A percentile compares a stretch with the other conserved stretches of the same genome.
Conservation (phyloP, 1,284 basidiomycete genomes). For the Cerrena zonata region DNA sequence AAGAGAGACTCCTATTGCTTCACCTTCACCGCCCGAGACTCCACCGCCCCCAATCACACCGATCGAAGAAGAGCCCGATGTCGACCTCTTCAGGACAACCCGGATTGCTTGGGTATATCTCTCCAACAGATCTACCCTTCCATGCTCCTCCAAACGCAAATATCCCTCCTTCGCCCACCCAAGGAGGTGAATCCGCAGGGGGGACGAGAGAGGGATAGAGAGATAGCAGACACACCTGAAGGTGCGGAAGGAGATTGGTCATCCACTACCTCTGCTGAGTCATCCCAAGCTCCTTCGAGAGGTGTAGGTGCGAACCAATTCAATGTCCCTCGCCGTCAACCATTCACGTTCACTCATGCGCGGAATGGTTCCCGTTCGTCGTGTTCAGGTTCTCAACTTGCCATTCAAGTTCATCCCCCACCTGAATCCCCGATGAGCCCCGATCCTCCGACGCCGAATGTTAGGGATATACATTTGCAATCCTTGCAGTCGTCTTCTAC, state of each 20-base stretch:
- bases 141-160: constrained; percentile 47
- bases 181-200: constrained; percentile 21
- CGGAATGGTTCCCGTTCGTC: constrained; percentile 30
- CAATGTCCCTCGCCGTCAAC: constrained; percentile 56
- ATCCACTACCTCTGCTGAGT: constrained; percentile 35
- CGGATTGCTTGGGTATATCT: constrained; percentile 48
- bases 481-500: constrained; percentile 44
- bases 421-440: constrained; percentile 70
- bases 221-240: too few relatives aligned
- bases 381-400: constrained; percentile 52
- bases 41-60: constrained; percentile 76
- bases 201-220: neutral
- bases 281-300: constrained; percentile 35
- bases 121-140: constrained; percentile 60
- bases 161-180: constrained; percentile 42
- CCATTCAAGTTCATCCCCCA: constrained; percentile 65
- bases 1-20: constrained; percentile 36
- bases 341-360: constrained; percentile 29
- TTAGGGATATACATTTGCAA: constrained; percentile 73
- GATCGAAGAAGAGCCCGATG: constrained; percentile 56
- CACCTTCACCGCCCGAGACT: constrained; percentile 43
- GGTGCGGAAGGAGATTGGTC: constrained; percentile 6
- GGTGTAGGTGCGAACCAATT: constrained; percentile 74
- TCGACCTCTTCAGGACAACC: constrained; percentile 21
- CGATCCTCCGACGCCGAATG: constrained; percentile 73